These are phyloP conservation scores for Cucumis cinereus DNA, from an alignment of 306 rosid genomes.

Conservation along the genomic window DNA sequence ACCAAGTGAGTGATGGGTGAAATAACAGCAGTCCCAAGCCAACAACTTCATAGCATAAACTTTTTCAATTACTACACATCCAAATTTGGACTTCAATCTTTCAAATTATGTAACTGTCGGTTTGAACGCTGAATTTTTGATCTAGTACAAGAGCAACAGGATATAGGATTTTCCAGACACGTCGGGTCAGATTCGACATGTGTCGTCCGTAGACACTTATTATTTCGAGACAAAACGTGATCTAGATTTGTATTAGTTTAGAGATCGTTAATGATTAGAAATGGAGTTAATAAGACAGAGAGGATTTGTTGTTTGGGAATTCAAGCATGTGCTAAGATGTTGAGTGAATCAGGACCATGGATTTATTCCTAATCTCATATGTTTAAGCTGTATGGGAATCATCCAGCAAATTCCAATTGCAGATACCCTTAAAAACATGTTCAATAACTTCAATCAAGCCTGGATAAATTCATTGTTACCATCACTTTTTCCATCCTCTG, in stretches of 20 bases:
- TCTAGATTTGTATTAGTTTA: not conserved
- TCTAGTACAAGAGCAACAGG: not conserved
- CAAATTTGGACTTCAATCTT: not conserved
- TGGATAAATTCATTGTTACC: not conserved
- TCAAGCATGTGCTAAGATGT: not conserved
- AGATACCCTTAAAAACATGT: not conserved
- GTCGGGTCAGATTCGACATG: not conserved
- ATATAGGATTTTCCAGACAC: not conserved
- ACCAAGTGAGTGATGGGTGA: not conserved
- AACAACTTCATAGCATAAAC: not conserved
- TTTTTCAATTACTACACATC: not conserved
- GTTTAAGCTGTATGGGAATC: not conserved
- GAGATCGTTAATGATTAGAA: not conserved
- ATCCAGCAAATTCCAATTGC: not conserved
- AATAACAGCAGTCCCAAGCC: not conserved
- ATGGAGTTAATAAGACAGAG: not conserved
- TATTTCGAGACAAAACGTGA: not conserved
- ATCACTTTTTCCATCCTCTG: not conserved
- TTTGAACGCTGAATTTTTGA: not conserved
- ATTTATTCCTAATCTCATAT: not conserved
- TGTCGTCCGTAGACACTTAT: not conserved
- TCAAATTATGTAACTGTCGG: not conserved
- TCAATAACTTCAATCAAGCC: not conserved
- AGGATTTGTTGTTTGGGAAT: not conserved
- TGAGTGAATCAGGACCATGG: not conserved